A percentile compares a stretch with the other conserved stretches of the same genome.
These are phyloP conservation scores for Acidomyces sp. DNA, from an alignment of 495 filamentous ascomycete genomes.

Conservation along the genomic window DNA sequence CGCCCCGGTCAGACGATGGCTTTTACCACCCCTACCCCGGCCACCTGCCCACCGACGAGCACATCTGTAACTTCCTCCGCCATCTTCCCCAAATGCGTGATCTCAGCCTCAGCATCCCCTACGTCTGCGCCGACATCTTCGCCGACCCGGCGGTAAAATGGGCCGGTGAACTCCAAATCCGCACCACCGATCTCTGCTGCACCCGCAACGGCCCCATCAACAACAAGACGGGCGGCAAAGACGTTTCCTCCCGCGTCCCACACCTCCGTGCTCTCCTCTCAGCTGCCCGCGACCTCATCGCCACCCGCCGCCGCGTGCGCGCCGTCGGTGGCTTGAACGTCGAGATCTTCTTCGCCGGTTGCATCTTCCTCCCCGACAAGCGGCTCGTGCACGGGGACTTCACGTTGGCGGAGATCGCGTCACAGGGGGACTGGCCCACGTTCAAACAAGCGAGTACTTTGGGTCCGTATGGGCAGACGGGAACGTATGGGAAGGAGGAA, in stretches of 20 bases:
- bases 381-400: constrained; percentile 39
- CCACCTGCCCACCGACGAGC: constrained; percentile 23
- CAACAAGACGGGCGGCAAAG: constrained; percentile 18
- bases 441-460: constrained; percentile 29
- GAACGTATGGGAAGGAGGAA: constrained; percentile 38
- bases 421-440: constrained; percentile 31
- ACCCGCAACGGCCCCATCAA: constrained; percentile 36
- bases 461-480: constrained; percentile 41
- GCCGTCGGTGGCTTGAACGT: constrained; percentile 29
- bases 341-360: constrained; percentile 36
- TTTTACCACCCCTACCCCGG: constrained; percentile 36
- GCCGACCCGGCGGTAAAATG: constrained; percentile 32
- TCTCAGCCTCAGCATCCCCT: constrained; percentile 37
- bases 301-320: constrained; percentile 16
- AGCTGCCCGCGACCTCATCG: constrained; percentile 31
- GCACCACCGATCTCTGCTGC: constrained; percentile 35
- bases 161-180: constrained; percentile 38
- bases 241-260: not conserved
- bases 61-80: constrained; percentile 37
- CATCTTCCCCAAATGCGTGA: constrained; percentile 35
- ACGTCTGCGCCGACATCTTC: constrained; percentile 37
- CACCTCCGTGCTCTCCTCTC: constrained; percentile 29
- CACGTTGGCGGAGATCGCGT: constrained; percentile 27
- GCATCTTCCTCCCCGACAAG: constrained; percentile 37
- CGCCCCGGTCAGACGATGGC: constrained; percentile 36